These are phyloP conservation scores for Alternaria brassicae DNA, from an alignment of 2,329 filamentous ascomycete genomes.

Conservation along the genomic window DNA sequence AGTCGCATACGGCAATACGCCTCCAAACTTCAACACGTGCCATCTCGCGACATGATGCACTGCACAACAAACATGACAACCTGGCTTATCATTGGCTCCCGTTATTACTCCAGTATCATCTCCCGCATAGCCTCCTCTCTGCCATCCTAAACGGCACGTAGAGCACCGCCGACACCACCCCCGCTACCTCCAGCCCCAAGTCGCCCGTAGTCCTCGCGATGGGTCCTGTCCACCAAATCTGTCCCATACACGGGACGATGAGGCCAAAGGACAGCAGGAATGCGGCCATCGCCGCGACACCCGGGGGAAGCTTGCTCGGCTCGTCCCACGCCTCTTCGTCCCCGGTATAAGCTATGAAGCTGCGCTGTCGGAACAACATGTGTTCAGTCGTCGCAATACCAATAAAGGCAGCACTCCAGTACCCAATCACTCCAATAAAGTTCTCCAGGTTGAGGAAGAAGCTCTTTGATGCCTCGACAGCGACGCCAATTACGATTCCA, in stretches of 20 bases:
- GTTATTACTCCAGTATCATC: neutral
- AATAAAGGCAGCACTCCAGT: constrained; percentile 47
- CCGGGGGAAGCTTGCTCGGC: constrained; percentile 49
- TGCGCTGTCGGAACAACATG: constrained; percentile 46
- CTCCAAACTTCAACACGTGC: constrained; percentile 18
- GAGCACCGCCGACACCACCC: constrained; percentile 56
- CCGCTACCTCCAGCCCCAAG: constrained; percentile 70
- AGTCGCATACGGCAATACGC: constrained; percentile 13
- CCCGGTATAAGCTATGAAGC: constrained; percentile 45
- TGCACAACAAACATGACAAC: neutral
- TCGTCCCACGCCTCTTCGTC: constrained; percentile 52
- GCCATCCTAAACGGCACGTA: constrained; percentile 54
- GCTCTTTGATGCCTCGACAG: constrained; percentile 61
- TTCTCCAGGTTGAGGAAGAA: constrained; percentile 64
- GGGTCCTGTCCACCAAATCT: constrained; percentile 68
- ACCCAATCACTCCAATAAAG: constrained; percentile 47
- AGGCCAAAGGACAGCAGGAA: constrained; percentile 53
- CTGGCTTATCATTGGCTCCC: neutral
- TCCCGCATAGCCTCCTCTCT: constrained; percentile 43
- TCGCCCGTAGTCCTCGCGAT: constrained; percentile 68
- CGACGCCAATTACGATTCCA: constrained; percentile 65
- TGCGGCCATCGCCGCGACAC: constrained; percentile 51
- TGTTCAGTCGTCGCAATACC: constrained; percentile 49
- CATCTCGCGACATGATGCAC: constrained; percentile 5
- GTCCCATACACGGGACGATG: constrained; percentile 66